phyloP scores from a whole-genome alignment of 2,329 filamentous ascomycete species.

The Neoscytalidium dimidiatum region DNA sequence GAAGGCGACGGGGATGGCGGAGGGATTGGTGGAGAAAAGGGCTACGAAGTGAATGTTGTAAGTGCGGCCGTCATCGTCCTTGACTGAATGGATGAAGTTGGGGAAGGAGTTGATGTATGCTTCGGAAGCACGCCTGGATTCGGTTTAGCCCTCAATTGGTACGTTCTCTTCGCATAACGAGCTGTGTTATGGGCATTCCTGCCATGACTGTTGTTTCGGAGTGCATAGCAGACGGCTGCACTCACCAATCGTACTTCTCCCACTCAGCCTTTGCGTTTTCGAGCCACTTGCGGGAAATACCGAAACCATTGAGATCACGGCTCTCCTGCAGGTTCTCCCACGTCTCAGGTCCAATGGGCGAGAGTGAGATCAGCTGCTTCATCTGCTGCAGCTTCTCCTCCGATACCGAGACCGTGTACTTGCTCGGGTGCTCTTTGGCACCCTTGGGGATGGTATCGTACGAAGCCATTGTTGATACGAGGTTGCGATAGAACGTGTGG shows the following conservation, averaged over 20 bases:
- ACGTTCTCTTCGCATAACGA: neutral
- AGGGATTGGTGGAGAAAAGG: constrained; percentile 55
- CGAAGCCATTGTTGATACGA: constrained; percentile 10
- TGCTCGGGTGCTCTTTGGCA: constrained; percentile 16
- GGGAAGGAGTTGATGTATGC: constrained; percentile 53
- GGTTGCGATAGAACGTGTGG: neutral
- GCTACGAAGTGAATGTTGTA: constrained; percentile 57
- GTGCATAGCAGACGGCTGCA: constrained; percentile 13
- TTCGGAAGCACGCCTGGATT: constrained; percentile 28
- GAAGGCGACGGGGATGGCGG: constrained; percentile 56
- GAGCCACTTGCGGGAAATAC: constrained; percentile 38
- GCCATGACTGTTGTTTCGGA: no score
- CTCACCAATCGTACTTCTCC: constrained; percentile 41
- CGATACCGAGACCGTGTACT: constrained; percentile 34
- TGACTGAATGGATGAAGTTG: constrained; percentile 52
- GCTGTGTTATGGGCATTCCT: neutral
- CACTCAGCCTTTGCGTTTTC: constrained; percentile 38
- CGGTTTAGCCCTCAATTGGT: neutral
- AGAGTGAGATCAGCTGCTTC: constrained; percentile 38
- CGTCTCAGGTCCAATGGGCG: constrained; percentile 34
- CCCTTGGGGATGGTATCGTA: constrained; percentile 17
- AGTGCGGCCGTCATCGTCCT: constrained; percentile 37
- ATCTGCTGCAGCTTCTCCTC: constrained; percentile 37
- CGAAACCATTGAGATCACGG: constrained; percentile 24
- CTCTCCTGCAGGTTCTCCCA: constrained; percentile 33